phyloP scores from a whole-genome alignment of 768 basidiomycete genomes.

The Xerocomus brunneocitrinus region DNA sequence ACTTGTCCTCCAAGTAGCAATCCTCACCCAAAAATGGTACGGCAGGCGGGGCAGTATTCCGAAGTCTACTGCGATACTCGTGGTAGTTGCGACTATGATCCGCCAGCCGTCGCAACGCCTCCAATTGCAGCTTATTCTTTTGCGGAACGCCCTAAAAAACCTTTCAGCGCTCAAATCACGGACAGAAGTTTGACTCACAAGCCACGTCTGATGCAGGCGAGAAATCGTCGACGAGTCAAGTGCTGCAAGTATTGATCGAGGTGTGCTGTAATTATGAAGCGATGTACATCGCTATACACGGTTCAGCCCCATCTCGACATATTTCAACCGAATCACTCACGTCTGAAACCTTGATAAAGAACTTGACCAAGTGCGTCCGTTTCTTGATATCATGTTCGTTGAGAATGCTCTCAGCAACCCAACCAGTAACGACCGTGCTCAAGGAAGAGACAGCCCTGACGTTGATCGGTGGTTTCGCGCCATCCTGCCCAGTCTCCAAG shows the following conservation, averaged over 20 bases:
- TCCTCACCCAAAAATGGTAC: constrained; percentile 87
- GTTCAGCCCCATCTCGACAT: constrained; percentile 7
- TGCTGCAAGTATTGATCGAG: constrained; percentile 89
- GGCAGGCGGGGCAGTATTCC: constrained; percentile 86
- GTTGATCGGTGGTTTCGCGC: constrained; percentile 56
- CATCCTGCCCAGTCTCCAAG: constrained; percentile 75
- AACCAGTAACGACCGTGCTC: constrained; percentile 91
- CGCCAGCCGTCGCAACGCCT: constrained; percentile 76
- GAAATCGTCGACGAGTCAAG: constrained; percentile 94
- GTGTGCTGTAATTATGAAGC: constrained; percentile 87
- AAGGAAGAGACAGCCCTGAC: constrained; percentile 82
- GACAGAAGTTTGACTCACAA: constrained; percentile 46
- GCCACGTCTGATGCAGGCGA: constrained; percentile 90
- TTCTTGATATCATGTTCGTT: constrained; percentile 88
- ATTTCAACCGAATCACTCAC: constrained; percentile 43
- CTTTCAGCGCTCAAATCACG: constrained; percentile 5
- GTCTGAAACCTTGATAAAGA: constrained; percentile 90
- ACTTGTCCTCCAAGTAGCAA: background rate
- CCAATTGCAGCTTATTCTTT: constrained; percentile 79
- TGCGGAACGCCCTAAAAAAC: constrained; percentile 67
- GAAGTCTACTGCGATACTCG: constrained; percentile 84
- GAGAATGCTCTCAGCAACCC: constrained; percentile 93
- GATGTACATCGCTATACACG: constrained; percentile 68
- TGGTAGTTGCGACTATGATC: constrained; percentile 89
- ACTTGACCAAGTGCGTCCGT: constrained; percentile 73